Evolutionary conservation across 2,329 filamentous ascomycete species (phyloP).

Genomic region (Fusarium ambrosium): DNA sequence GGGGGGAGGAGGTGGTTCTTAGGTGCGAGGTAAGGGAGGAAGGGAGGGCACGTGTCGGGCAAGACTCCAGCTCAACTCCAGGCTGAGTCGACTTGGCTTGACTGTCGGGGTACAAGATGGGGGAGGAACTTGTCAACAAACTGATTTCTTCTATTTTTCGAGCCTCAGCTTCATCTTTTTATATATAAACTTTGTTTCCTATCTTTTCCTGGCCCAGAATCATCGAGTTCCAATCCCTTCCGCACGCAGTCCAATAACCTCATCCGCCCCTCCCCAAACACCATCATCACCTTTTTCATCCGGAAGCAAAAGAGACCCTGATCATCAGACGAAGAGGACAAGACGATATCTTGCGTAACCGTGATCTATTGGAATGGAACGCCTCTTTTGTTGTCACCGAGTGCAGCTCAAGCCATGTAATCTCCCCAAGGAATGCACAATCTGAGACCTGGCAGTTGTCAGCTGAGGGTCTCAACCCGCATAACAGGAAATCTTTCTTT

Average conservation of each 20-base stretch:
- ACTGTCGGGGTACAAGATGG: constrained; percentile 2
- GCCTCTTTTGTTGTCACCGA: background rate
- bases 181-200: background rate
- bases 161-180: constrained; percentile 2
- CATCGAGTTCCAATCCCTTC: constrained; percentile 2
- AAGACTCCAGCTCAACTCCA: constrained; percentile 5
- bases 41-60: constrained; percentile 23
- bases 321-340: constrained; percentile 1
- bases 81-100: background rate
- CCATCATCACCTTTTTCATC: background rate
- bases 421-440: constrained; percentile 34
- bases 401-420: constrained; percentile 13
- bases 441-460: constrained; percentile 20
- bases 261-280: background rate
- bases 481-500: background rate
- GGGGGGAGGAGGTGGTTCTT: constrained; percentile 4
- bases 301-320: constrained; percentile 18
- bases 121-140: background rate
- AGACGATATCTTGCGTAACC: background rate
- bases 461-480: constrained; percentile 1
- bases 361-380: constrained; percentile 21
- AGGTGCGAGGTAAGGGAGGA: constrained; percentile 3
- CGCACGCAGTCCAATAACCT: constrained; percentile 1
- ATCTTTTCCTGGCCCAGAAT: background rate
- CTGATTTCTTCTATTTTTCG: background rate